Percentiles rank a stretch among this genome's conserved stretches.
Evolutionary conservation across 2,329 filamentous ascomycete genomes (phyloP).

Genomic region (Venturia carpophila): DNA sequence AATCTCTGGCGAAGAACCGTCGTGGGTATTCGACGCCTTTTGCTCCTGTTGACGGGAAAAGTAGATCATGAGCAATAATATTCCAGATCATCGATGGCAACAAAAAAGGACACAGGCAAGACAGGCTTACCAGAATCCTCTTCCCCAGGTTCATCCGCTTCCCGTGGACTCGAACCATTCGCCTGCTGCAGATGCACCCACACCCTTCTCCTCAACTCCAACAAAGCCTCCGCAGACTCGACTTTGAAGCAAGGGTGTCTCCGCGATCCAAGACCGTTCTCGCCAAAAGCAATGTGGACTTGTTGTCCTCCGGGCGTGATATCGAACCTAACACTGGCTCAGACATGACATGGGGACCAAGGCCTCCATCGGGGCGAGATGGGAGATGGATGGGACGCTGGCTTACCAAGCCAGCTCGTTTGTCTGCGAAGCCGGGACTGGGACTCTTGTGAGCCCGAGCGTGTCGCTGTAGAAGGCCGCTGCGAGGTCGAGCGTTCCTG

Average conservation of each 20-base stretch:
- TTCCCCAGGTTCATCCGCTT: slow-evolving; percentile 49
- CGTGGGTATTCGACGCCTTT: slow-evolving; percentile 52
- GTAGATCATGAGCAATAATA: not conserved
- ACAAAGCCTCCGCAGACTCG: slow-evolving; percentile 40
- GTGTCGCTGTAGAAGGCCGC: slow-evolving; percentile 49
- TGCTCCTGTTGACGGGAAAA: slow-evolving; percentile 32
- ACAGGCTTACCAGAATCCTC: slow-evolving; percentile 25
- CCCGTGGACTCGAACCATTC: slow-evolving; percentile 43
- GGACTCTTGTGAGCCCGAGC: slow-evolving; percentile 45
- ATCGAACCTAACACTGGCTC: slow-evolving; percentile 49
- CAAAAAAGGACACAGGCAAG: not conserved
- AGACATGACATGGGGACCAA: too few relatives aligned
- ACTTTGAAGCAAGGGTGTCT: slow-evolving; percentile 55
- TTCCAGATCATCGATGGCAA: not conserved
- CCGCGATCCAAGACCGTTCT: slow-evolving; percentile 36
- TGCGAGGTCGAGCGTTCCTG: slow-evolving; percentile 44
- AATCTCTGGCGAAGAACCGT: slow-evolving; percentile 52
- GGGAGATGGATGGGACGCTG: too few relatives aligned
- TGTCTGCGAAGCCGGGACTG: slow-evolving; percentile 47
- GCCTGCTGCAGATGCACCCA: slow-evolving; percentile 46
- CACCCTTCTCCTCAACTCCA: slow-evolving; percentile 41
- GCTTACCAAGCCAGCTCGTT: slow-evolving; percentile 47
- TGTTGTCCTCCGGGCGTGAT: slow-evolving; percentile 49
- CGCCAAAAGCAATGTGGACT: slow-evolving; percentile 47
- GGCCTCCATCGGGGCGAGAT: not conserved